Evolutionary conservation across 1,284 basidiomycete genomes (phyloP).

Genomic region (Heterobasidion annosum): DNA sequence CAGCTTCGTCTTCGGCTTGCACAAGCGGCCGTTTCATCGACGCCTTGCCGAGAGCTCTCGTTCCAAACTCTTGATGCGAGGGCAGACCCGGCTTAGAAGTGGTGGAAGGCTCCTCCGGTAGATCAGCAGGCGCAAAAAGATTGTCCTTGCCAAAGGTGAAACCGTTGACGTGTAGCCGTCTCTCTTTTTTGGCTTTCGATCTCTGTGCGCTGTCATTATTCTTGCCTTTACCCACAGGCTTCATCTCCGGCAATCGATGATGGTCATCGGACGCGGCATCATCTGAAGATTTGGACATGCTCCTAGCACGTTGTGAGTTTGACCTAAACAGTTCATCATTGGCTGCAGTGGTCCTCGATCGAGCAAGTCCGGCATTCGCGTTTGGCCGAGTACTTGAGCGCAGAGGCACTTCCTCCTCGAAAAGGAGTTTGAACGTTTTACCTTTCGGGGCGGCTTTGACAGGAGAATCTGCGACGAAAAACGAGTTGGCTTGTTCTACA

Average conservation of each 20-base stretch:
- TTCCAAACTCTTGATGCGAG: not conserved
- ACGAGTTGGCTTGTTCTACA: conserved; percentile 26
- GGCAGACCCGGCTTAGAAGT: not conserved
- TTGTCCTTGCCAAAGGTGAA: conserved; percentile 21
- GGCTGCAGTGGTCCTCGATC: conserved; percentile 12
- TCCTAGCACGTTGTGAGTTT: conserved; percentile 16
- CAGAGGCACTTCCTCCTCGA: conserved; percentile 38
- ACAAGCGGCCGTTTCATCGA: conserved; percentile 16
- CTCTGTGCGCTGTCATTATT: conserved; percentile 9
- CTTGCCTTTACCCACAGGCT: conserved; percentile 5
- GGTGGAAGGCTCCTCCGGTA: conserved; percentile 7
- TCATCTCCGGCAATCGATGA: conserved; percentile 15
- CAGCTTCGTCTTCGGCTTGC: conserved; percentile 3
- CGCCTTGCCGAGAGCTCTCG: not conserved
- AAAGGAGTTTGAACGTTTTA: conserved; percentile 57
- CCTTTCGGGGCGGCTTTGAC: conserved; percentile 46
- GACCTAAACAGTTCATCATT: conserved; percentile 12
- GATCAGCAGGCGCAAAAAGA: conserved; percentile 15
- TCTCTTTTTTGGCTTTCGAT: conserved; percentile 11
- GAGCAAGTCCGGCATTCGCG: conserved; percentile 3
- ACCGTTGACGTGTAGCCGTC: conserved; percentile 14
- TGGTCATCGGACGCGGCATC: conserved; percentile 15
- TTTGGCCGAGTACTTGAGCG: conserved; percentile 17
- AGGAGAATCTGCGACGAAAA: conserved; percentile 61
- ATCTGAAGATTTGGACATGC: conserved; percentile 18